Percentiles rank a stretch among this genome's conserved stretches.
These are phyloP conservation scores for Lactarius trivialis DNA, from an alignment of 768 basidiomycete genomes.

Conservation along the genomic window DNA sequence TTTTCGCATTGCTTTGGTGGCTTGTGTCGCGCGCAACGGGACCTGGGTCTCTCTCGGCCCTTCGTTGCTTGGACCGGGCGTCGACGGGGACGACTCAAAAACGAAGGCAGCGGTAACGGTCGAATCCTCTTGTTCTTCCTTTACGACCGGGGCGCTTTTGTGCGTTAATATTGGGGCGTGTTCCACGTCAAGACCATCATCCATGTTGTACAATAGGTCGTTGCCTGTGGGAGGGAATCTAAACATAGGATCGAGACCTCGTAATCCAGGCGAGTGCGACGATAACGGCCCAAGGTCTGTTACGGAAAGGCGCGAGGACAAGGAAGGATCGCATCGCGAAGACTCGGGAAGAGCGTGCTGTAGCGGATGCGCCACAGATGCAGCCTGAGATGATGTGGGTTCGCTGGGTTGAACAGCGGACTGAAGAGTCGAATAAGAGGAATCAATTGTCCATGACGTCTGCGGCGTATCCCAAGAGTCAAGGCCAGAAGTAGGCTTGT, in stretches of 20 bases:
- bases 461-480: conserved; percentile 15
- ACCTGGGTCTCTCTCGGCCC: conserved; percentile 33
- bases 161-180: conserved; percentile 8
- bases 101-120: conserved; percentile 20
- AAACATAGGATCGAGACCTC: conserved; percentile 16
- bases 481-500: conserved; percentile 16
- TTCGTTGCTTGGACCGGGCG: conserved; percentile 9
- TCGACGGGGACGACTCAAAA: conserved; percentile 22
- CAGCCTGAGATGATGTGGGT: conserved; percentile 7
- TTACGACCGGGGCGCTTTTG: conserved; percentile 13
- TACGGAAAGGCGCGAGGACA: conserved; percentile 13
- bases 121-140: conserved; percentile 20
- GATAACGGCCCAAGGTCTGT: conserved; percentile 15
- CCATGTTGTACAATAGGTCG: conserved; percentile 18
- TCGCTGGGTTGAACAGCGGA: conserved; percentile 16
- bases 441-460: conserved; percentile 22
- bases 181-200: conserved; percentile 17
- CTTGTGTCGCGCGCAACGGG: conserved; percentile 71
- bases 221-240: conserved; percentile 10
- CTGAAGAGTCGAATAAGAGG: conserved; percentile 21
- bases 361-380: conserved; percentile 10
- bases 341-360: conserved; percentile 18
- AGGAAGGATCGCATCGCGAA: conserved; percentile 17
- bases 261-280: conserved; percentile 14
- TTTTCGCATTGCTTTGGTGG: conserved; percentile 57